Percentiles rank a stretch among this genome's conserved stretches.
Conservation (phyloP, 2,329 filamentous ascomycete species). For the Pseudopithomyces maydicus region DNA sequence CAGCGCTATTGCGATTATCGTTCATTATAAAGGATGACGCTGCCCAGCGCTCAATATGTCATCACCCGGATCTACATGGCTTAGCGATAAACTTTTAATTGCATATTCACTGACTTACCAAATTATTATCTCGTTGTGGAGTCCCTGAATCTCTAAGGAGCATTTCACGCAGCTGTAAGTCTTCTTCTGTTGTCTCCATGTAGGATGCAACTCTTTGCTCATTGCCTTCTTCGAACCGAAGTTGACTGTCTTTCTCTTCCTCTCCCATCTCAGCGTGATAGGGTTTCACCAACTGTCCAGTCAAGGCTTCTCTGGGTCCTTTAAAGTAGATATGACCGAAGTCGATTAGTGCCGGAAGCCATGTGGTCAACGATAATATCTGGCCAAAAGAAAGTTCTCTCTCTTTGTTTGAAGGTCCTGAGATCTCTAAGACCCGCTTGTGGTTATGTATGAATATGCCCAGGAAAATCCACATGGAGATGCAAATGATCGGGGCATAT, state of each 20-base stretch:
- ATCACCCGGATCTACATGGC: too few species aligned
- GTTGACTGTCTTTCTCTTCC: not conserved
- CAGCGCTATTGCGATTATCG: too few species aligned
- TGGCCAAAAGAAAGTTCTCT: not conserved
- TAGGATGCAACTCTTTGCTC: not conserved
- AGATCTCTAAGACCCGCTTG: not conserved
- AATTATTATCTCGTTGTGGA: too few species aligned
- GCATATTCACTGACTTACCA: too few species aligned
- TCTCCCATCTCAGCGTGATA: not conserved
- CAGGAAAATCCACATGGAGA: not conserved
- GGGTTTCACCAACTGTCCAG: not conserved
- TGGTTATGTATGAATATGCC: not conserved
- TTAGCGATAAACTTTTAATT: too few species aligned
- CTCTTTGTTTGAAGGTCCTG: not conserved
- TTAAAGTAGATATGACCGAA: not conserved
- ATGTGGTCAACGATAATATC: not conserved
- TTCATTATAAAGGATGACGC: too few species aligned
- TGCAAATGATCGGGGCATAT: not conserved
- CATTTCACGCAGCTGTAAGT: not conserved
- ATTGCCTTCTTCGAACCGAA: not conserved
- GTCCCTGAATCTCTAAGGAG: not conserved
- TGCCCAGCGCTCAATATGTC: too few species aligned
- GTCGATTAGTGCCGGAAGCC: not conserved
- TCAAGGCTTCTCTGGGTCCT: not conserved
- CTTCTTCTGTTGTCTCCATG: not conserved